Conservation (phyloP, 495 filamentous ascomycete genomes). For the Talaromyces nanjingensis region DNA sequence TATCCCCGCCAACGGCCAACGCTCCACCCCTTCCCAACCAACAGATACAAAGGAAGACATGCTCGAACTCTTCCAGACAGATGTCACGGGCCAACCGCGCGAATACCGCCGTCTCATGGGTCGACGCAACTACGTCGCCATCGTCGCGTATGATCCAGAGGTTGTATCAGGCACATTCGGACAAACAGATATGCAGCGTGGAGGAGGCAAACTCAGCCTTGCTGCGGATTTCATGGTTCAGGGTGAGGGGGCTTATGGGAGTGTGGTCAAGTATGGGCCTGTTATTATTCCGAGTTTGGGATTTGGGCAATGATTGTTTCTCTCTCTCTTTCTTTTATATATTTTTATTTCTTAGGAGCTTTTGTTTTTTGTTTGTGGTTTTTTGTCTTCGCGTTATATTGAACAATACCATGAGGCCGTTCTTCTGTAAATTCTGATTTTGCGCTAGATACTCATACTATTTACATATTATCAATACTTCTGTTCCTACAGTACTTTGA, state of each 20-base stretch:
- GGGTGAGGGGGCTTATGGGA: conserved; percentile 69
- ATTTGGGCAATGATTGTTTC: conserved; percentile 48
- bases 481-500: neutral
- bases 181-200: conserved; percentile 29
- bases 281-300: conserved; percentile 92
- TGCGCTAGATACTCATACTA: neutral
- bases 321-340: neutral
- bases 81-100: conserved; percentile 69
- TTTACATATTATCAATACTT: neutral
- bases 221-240: conserved; percentile 98
- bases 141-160: conserved; percentile 89
- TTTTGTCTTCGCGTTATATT: neutral
- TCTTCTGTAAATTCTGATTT: neutral
- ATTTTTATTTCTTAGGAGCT: neutral
- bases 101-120: conserved; percentile 90
- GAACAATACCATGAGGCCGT: neutral
- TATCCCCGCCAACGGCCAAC: conserved; percentile 83
- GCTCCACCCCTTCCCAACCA: conserved; percentile 43
- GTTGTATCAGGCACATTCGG: conserved; percentile 51
- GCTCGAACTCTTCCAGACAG: conserved; percentile 96
- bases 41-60: conserved; percentile 97
- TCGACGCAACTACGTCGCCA: conserved; percentile 86
- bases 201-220: conserved; percentile 69
- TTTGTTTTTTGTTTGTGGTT: neutral
- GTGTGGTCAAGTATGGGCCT: conserved; percentile 91